Evolutionary conservation across 495 filamentous ascomycete genomes (phyloP), one percentile per base, ranked within the genome.

Genomic region (Penicillium chermesinum): DNA sequence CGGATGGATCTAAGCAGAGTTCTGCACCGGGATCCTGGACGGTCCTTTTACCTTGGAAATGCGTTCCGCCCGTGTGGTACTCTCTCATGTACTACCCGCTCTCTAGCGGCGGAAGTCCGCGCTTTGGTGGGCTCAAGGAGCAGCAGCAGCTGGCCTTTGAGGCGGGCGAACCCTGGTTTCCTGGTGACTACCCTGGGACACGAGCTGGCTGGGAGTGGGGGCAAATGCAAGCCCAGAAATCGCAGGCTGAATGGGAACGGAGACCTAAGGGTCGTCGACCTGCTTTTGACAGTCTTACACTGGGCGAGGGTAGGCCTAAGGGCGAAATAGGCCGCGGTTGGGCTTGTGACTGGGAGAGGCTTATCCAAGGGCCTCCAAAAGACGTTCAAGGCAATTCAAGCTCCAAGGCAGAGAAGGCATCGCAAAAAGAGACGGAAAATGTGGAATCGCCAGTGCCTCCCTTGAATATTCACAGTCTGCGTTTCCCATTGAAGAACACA

Each of bases 41-140:
- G 1, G 55, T 98, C 1, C 74, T 97, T 22, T 71, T 93, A 2
- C 93, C 93, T 0, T 97, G 93, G 91, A 91, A 89, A 58, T 95
- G 89, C 53, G 84, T 96, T 21, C 65, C 76, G 16, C 83, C 89
- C 1, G 69, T 97, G 30, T 98, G 93, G 93, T 87, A 91, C 57
- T 77, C 80, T 13, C 57, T 98, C 10, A 84, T 95, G 79, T 87
- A 87, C 58, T 91, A 87, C 58, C 89, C 90, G 0, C 72, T 94
- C 1, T 88, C 86, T 2, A 84, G 83, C 9, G 87, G 88, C 18
- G 81, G 86, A 1, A 89, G 86, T 38, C 81, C 87, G 7, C 76
- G 85, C 21, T 89, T 96, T 54, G 91, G 89, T 14, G 91, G 93
- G 2, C 54, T 96, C 20, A 75, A 86, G 19, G 84, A 97, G 62